Conservation (phyloP, 2,329 filamentous ascomycete genomes). For the Epicoccum sorghinum region DNA sequence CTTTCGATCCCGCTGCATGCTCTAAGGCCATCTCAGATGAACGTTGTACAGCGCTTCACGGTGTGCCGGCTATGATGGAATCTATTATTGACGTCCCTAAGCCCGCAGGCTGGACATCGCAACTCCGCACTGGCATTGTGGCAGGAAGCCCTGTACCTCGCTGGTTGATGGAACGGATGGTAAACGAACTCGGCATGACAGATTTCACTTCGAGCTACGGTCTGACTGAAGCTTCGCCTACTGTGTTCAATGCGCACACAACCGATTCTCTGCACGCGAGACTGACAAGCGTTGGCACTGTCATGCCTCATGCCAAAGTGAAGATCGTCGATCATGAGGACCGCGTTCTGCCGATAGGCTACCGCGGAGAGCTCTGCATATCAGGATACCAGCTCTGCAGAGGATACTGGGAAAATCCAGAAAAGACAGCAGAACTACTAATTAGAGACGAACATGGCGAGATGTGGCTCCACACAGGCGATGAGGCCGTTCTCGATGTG, state of each 20-base stretch:
- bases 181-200: slow-evolving; percentile 74
- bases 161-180: slow-evolving; percentile 74
- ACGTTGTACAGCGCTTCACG: slow-evolving; percentile 72
- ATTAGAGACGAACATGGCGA: slow-evolving; percentile 67
- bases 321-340: slow-evolving; percentile 77
- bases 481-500: slow-evolving; percentile 48
- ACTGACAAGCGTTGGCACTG: slow-evolving; percentile 74
- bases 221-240: slow-evolving; percentile 78
- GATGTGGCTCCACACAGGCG: slow-evolving; percentile 49
- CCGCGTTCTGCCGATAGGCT: slow-evolving; percentile 69
- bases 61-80: slow-evolving; percentile 86
- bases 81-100: slow-evolving; percentile 61
- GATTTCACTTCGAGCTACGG: slow-evolving; percentile 66
- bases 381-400: slow-evolving; percentile 76
- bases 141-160: slow-evolving; percentile 78
- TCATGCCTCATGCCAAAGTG: slow-evolving; percentile 74
- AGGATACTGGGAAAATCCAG: slow-evolving; percentile 69
- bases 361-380: slow-evolving; percentile 76
- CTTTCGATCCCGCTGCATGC: slow-evolving; percentile 72
- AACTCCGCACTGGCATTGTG: slow-evolving; percentile 76
- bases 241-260: slow-evolving; percentile 80
- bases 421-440: slow-evolving; percentile 76
- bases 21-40: slow-evolving; percentile 65
- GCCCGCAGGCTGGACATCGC: slow-evolving; percentile 50
- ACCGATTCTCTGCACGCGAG: slow-evolving; percentile 71